Evolutionary conservation across 345 rosid genomes (phyloP), one percentile per base, ranked within the genome.

Genomic region (Conringia planisiliqua): DNA sequence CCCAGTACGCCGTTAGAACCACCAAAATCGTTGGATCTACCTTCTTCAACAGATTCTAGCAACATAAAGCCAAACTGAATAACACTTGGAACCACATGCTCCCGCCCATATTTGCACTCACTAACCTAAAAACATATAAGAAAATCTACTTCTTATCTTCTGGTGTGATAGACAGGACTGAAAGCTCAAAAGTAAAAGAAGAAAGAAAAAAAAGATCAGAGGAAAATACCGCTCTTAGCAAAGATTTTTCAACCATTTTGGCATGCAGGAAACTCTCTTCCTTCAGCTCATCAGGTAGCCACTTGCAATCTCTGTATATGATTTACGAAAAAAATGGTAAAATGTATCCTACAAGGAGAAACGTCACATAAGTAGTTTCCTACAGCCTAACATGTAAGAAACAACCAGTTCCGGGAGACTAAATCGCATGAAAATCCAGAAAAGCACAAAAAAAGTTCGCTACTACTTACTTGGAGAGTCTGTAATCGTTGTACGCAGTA

Each of bases 91-190:
- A 89, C 82, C 7, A 88, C 81, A 75, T 89, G 97, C 80, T 92
- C 97, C 84, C 89, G 83, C 66, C 93, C 97, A 70, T 64, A 76
- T 74, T 73, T 86, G 81, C 93, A 86, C 66, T 92, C 97, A 51
- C 84, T 83, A 47, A 86, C 96, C 96, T 92, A 77, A 68, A 57
- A 46, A 72, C 42, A 78, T 47, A 66, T 26, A 35, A 68, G 44
- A 46, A 30, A 51, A 42, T 12, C 40, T 29, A 66, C 33, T 11
- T 13, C 39, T 57, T 58, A 40, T 35, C 8, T 4, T 39, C 67
- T n/a, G 54, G 58, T 32, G 54, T 30, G 39, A 16, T 51, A 39
- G 50, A 66, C 44, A 42, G 61, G 79, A 20, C 66, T 7, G 36
- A 32, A 26, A 8, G 17, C 50, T 40, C 36, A 24, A 32, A 68